Evolutionary conservation across 495 filamentous ascomycete genomes (phyloP).

Genomic region (Aspergillus asperescens): DNA sequence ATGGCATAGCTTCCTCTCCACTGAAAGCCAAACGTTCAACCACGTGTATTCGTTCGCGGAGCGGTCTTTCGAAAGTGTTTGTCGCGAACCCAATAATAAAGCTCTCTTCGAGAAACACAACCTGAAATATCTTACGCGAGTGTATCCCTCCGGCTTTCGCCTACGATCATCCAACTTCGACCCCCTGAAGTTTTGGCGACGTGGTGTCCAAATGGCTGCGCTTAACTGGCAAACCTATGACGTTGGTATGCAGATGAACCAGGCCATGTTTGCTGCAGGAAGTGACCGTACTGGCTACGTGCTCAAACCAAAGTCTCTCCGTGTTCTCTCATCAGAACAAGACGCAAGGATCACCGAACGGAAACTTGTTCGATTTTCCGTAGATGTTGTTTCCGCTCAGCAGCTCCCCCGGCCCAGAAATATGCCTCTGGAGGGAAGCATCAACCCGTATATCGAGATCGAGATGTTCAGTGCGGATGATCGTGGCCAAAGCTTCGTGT

Average conservation of each 20-base stretch:
- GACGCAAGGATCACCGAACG: conserved; percentile 47
- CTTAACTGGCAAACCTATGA: conserved; percentile 99
- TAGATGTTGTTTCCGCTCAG: conserved; percentile 89
- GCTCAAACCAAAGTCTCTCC: conserved; percentile 81
- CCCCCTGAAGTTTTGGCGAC: conserved; percentile 85
- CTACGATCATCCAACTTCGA: conserved; percentile 88
- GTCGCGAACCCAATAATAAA: conserved; percentile 65
- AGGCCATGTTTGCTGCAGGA: conserved; percentile 96
- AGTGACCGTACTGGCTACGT: conserved; percentile 86
- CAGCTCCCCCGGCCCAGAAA: conserved; percentile 79
- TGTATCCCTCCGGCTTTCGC: conserved; percentile 79
- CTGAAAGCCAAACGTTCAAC: conserved; percentile 78
- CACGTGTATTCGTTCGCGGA: conserved; percentile 94
- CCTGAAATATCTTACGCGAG: conserved; percentile 82
- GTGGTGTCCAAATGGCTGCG: conserved; percentile 93
- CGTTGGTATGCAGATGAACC: conserved; percentile 87
- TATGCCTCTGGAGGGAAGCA: conserved; percentile 60
- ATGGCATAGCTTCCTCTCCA: conserved; percentile 65
- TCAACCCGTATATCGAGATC: conserved; percentile 91
- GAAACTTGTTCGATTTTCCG: conserved; percentile 73
- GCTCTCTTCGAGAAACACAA: conserved; percentile 80
- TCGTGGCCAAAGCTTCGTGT: conserved; percentile 60
- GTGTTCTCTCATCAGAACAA: conserved; percentile 49
- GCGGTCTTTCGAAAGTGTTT: conserved; percentile 71
- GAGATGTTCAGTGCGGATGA: conserved; percentile 94